Base-by-base conservation (phyloP, 1,284 basidiomycete species). In the Kalmanozyma brasiliensis region DNA sequence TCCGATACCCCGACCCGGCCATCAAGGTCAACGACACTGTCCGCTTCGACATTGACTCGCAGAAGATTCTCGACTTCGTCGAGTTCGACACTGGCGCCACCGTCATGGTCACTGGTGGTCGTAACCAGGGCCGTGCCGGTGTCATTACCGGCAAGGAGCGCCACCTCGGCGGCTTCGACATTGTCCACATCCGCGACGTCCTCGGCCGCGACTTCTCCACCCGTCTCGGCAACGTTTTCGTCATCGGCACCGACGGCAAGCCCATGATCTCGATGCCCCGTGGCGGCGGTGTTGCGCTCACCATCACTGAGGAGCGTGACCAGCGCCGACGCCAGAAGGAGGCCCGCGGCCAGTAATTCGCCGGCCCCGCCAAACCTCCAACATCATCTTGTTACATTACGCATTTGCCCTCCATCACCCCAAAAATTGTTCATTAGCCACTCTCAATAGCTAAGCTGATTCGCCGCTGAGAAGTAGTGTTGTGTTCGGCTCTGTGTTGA, bases 101-200 rank as follows among this genome's bases (percentile, higher is more conserved):
- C 75, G 93, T 93, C 84, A 94, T 96, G 88, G 89, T 96, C 86
- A 98, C 96, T 73, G 95, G 95, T 84, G 95, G 95, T 79, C 93
- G 95, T 85, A 98, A 98, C 91, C 96, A 96, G 93, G 95, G 96
- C 82, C 90, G 96, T 86, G 90, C 89, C 67, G 96, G 95, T 87
- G 88, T 93, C 72, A 96, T 99, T 80, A 89, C 92, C 66, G 92
- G 95, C 86, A 89, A 91, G 79, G 96, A 98, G 88, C 93, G 93
- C 86, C 95, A 98, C 86, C 86, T 93, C 78, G 95, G 95, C 84
- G 95, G 94, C 76, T 97, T 95, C 85, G 94, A 98, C 86, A 81
- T 81, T 52, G 76, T 80, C 66, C 94, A 98, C 84, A 91, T 98
- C 80, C 93, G 92, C 85, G 95, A 98, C 83, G 90, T 92, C 46